Evolutionary conservation across 1,139 yeast species (phyloP).

Genomic region (Eremothecium sinecaudum): DNA sequence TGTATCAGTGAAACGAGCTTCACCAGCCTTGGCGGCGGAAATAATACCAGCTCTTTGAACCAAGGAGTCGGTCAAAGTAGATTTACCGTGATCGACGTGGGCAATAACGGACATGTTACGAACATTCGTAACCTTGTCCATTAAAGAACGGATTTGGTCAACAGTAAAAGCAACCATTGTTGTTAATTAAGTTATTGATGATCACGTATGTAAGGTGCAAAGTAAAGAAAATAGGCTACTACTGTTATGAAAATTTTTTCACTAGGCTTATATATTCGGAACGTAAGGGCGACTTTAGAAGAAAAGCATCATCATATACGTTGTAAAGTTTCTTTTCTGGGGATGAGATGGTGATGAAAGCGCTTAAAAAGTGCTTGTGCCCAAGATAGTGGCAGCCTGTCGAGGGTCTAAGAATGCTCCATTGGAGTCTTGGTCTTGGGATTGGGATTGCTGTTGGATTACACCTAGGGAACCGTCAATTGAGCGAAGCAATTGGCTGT

Average conservation of each 20-base stretch:
- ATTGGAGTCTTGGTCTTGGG: background rate
- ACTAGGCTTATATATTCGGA: conserved; percentile 2
- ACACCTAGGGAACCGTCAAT: conserved; percentile 17
- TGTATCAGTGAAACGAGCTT: conserved; percentile 99
- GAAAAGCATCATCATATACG: conserved; percentile 2
- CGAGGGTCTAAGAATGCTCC: conserved; percentile 54
- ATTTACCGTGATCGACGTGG: conserved; percentile 99
- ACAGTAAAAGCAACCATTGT: conserved; percentile 36
- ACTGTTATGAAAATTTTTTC: too few relatives aligned
- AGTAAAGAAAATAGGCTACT: too few relatives aligned
- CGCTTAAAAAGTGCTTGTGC: conserved; percentile 58
- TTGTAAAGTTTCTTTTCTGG: conserved; percentile 4
- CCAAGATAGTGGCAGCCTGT: conserved; percentile 71
- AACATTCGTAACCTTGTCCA: conserved; percentile 99
- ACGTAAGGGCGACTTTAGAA: conserved; percentile 2
- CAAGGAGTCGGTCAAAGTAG: conserved; percentile 97
- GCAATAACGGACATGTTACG: conserved; percentile 99
- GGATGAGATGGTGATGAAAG: conserved; percentile 1
- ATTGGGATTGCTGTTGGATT: background rate
- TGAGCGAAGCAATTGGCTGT: conserved; percentile 22
- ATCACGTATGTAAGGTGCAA: too few relatives aligned
- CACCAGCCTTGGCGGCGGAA: conserved; percentile 99
- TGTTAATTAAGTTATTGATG: conserved; percentile 10
- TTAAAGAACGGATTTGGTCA: conserved; percentile 93
- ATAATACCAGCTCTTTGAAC: conserved; percentile 99